A percentile compares a stretch with the other conserved stretches of the same genome.
Evolutionary conservation across 225 moss, liverwort and hornwort genomes (phyloP).

Genomic region (Pseudoscleropodium purum): DNA sequence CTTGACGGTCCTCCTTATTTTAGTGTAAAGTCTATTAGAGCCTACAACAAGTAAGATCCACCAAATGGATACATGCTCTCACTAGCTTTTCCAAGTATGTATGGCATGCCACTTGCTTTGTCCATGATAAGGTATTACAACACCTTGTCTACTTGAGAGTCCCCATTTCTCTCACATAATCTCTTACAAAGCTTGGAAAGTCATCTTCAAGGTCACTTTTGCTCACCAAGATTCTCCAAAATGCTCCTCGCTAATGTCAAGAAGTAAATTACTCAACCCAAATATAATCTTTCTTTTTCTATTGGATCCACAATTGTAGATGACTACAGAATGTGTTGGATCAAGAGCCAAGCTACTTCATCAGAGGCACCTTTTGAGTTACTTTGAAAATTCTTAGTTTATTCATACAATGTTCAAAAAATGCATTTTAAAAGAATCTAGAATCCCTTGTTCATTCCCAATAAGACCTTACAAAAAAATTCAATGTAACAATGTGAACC

Average conservation of each 20-base stretch:
- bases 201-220: fast-evolving
- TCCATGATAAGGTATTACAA: fast-evolving
- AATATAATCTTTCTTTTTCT: neutral
- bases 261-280: neutral
- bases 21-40: too few relatives aligned
- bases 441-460: neutral
- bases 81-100: neutral
- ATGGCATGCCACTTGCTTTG: neutral
- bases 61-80: too few relatives aligned
- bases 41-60: too few relatives aligned
- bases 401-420: fast-evolving
- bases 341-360: too few relatives aligned
- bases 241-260: neutral
- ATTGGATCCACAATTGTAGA: neutral
- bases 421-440: neutral
- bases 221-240: fast-evolving
- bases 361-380: neutral
- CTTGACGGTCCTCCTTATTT: too few relatives aligned
- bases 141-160: fast-evolving
- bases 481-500: neutral
- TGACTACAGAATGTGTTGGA: fast-evolving
- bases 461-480: fast-evolving
- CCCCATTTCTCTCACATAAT: neutral
- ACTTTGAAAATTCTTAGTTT: neutral
- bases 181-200: neutral